Conservation (phyloP, 2,329 filamentous ascomycete species). For the Verticillium klebahnii region DNA sequence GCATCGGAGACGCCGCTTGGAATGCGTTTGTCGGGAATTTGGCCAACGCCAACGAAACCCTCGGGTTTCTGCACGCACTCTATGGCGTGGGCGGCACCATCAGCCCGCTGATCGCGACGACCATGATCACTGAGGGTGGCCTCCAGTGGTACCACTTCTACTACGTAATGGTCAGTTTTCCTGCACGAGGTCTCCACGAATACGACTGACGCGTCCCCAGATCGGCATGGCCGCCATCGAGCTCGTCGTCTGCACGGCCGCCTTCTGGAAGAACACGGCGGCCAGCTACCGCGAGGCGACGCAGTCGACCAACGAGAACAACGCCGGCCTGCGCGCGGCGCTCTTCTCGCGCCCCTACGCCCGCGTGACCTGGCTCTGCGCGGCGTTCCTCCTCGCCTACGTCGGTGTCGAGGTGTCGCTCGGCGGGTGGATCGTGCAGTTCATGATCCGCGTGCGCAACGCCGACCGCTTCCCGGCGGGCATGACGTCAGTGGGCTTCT, state of each 20-base stretch:
- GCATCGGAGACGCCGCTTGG: slow-evolving; percentile 54
- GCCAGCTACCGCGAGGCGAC: slow-evolving; percentile 43
- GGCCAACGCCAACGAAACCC: slow-evolving; percentile 62
- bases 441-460: slow-evolving; percentile 73
- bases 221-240: slow-evolving; percentile 53
- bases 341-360: slow-evolving; percentile 38
- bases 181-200: background rate
- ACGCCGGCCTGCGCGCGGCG: slow-evolving; percentile 22
- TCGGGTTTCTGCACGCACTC: slow-evolving; percentile 63
- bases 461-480: slow-evolving; percentile 64
- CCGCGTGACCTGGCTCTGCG: slow-evolving; percentile 63
- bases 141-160: slow-evolving; percentile 69
- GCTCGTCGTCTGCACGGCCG: slow-evolving; percentile 36
- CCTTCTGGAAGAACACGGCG: slow-evolving; percentile 58
- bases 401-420: slow-evolving; percentile 72
- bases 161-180: slow-evolving; percentile 60
- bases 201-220: slow-evolving; percentile 21
- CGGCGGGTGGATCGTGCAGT: slow-evolving; percentile 79
- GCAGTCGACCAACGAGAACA: slow-evolving; percentile 12
- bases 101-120: slow-evolving; percentile 65
- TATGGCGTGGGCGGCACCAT: slow-evolving; percentile 67
- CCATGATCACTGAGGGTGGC: slow-evolving; percentile 58
- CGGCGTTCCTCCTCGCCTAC: slow-evolving; percentile 70
- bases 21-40: slow-evolving; percentile 60
- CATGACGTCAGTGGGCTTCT: slow-evolving; percentile 75